phyloP scores from a whole-genome alignment of 2,329 filamentous ascomycete genomes.

The Amesomyces nigricolor region DNA sequence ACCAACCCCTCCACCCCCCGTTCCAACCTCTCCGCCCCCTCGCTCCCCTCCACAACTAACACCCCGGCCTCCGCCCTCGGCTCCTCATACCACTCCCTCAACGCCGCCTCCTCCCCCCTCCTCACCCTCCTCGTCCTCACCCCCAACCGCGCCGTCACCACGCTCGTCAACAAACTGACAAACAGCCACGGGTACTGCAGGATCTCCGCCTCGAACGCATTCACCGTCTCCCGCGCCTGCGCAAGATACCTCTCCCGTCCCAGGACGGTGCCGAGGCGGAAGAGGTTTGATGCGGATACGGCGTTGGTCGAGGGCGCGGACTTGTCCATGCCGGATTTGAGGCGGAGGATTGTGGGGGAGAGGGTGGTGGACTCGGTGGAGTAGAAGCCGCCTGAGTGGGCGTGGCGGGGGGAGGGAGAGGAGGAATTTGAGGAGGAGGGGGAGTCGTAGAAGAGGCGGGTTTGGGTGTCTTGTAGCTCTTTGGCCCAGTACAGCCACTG shows the following conservation, averaged over 20 bases:
- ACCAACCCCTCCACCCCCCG: conserved; percentile 2
- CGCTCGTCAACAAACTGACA: conserved; percentile 67
- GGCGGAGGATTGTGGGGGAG: conserved; percentile 66
- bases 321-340: conserved; percentile 95
- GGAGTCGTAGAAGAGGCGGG: conserved; percentile 69
- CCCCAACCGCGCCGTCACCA: conserved; percentile 71
- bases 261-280: conserved; percentile 67
- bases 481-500: conserved; percentile 75
- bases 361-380: conserved; percentile 57
- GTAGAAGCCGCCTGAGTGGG: conserved; percentile 62
- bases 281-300: conserved; percentile 79
- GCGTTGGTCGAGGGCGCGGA: conserved; percentile 87
- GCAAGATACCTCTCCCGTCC: conserved; percentile 58
- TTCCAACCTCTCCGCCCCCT: not conserved
- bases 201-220: conserved; percentile 85
- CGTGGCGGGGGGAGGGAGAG: conserved; percentile 28
- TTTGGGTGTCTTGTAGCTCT: conserved; percentile 71
- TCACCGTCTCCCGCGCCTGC: conserved; percentile 67
- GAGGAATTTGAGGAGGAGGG: conserved; percentile 35
- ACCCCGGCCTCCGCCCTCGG: conserved; percentile 20
- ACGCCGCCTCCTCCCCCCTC: conserved; percentile 5
- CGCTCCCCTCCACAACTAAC: conserved; percentile 7
- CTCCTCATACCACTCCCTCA: conserved; percentile 11
- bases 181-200: conserved; percentile 92
- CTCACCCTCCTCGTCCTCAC: conserved; percentile 25